phyloP scores from a whole-genome alignment of 257 asterid species.

The Nicotiana obtusifolia region DNA sequence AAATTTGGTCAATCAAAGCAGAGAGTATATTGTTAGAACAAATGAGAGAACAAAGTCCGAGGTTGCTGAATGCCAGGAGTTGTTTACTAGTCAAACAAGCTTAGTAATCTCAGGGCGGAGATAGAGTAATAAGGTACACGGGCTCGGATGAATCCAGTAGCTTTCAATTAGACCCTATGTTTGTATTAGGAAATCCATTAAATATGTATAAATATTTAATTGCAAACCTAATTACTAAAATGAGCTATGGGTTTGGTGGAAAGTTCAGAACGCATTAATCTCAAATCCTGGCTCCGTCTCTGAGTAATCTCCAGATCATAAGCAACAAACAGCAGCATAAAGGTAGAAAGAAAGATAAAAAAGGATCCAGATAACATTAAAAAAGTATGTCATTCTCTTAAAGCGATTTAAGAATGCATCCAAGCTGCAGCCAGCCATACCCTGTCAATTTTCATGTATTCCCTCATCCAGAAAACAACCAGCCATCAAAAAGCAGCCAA shows the following conservation, averaged over 20 bases:
- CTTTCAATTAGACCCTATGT: too few relatives aligned
- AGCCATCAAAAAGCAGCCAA: not conserved
- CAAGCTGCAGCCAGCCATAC: not conserved
- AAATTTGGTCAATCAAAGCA: not conserved
- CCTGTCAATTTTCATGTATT: constrained; percentile 2
- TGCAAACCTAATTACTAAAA: too few relatives aligned
- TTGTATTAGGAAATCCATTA: too few relatives aligned
- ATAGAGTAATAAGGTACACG: too few relatives aligned
- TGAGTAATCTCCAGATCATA: not conserved
- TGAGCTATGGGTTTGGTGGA: too few relatives aligned
- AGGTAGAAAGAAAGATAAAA: not conserved
- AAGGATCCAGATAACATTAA: not conserved
- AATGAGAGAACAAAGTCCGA: not conserved
- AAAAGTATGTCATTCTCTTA: not conserved
- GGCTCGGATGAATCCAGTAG: too few relatives aligned
- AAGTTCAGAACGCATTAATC: too few relatives aligned
- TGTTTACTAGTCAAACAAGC: not conserved
- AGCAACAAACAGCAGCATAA: not conserved
- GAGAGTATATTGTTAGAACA: not conserved
- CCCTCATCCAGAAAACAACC: not conserved
- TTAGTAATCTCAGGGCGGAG: not conserved
- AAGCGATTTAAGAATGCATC: not conserved
- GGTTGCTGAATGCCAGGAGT: not conserved
- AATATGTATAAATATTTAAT: too few relatives aligned
- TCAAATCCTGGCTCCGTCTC: too few relatives aligned